Base-by-base conservation (phyloP, 1,139 yeast genomes). In the Saccharomyces hybrid region DNA sequence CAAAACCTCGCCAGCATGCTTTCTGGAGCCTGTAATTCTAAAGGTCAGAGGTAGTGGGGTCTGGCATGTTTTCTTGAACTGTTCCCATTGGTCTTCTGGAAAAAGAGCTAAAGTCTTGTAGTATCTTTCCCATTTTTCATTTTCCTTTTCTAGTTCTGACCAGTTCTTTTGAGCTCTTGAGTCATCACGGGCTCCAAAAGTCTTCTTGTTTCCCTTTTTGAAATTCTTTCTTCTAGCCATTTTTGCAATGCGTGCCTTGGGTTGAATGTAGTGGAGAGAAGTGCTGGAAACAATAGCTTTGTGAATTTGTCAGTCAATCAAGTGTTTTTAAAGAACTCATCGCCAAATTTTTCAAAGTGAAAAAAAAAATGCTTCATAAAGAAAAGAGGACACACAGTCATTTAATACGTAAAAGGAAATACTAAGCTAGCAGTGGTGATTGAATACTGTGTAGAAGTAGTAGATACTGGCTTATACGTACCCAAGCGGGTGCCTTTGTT, bases 21-120 rank as follows among this genome's bases (percentile, higher is more conserved):
- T 78, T 64, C 86, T 82, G 8, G 96, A 85, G 1, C 97, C 97
- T 5, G 99, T 93, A 64, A 95, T 82, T 72, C 99, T 81, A 75
- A 95, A 95, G 1, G 99, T 93, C 64, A 95, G 76, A 3, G 99
- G 99, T 55, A 95, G 79, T 59, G 84, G 84, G 31, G 79, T 77
- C 69, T 88, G 93, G 70, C 97, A 89, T 51, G 84, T 79, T 55
- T 73, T 76, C 69, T 90, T 89, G 76, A 93, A 91, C 7, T 69
- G 68, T n/a, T 78, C 91, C 84, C 95, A 93, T 59, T 86, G 84
- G 34, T 78, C 84, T 50, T 78, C 86, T 5, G 89, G 84, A 57
- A 87, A 76, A 52, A 90, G 73, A 48, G 79, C 78, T 71, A 85
- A 80, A 16, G 26, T 80, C 69, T 82, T 86, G 73, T 93, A 93